Base-by-base conservation (phyloP, 1,284 basidiomycete species). In the Xerocomus amazonicus region DNA sequence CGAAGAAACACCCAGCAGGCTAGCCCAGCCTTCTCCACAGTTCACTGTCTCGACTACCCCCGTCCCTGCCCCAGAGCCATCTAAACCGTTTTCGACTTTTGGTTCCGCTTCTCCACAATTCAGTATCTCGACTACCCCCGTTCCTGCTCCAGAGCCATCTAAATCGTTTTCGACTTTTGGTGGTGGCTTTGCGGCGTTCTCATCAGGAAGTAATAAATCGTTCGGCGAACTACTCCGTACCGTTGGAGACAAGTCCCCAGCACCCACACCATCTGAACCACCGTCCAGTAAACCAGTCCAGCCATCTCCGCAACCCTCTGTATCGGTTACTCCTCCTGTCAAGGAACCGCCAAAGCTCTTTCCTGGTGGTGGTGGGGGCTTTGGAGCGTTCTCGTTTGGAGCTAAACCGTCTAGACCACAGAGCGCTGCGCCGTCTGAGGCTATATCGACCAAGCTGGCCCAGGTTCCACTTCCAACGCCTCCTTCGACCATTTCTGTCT, bases 1-100 rank as follows among this genome's bases (percentile, higher is more conserved):
- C 16, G 59, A 60, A 14, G 42, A 32, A 9, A 59, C 50, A 2
- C 50, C 61, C 28, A 37, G 60, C 4, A 23, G 4, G 27, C 41
- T 36, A 23, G 13, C 17, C 8, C 47, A 44, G 17, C 34, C 14
- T 3, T 27, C 29, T 7, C 10, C 23, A 13, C 47, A 43, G 27
- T 35, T 35, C 10, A 23, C 47, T 28, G 40, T 48, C 17, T 56
- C 60, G 47, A 55, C 62, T 9, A 57, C 55, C 9, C 55, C 56
- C 13, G 14, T 31, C 28, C 39, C 45, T 23, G 43, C 62, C 6
- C 53, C 60, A 39, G 60, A 53, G 16, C 50, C 53, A 10, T 39
- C 45, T 13, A 51, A 42, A 9, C 26, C 41, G 29, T 34, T 26
- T 19, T 10, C 26, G 38, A 40, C 9, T 14, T 27, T 9, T 16